phyloP scores from a whole-genome alignment of 495 filamentous ascomycete genomes.

The Annulohypoxylon stygium region DNA sequence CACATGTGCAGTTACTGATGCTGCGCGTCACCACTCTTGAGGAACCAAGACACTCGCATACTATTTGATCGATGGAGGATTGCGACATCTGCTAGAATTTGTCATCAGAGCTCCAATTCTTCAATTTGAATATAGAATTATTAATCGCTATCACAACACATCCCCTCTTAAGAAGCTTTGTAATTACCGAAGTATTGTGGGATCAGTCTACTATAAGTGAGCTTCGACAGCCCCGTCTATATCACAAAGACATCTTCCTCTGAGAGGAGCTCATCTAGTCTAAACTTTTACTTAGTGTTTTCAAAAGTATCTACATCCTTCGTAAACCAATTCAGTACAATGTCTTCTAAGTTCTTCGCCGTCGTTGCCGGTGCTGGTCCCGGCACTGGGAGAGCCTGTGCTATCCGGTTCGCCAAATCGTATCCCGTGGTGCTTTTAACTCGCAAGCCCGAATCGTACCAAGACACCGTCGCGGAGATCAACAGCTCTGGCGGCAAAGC shows the following conservation, averaged over 20 bases:
- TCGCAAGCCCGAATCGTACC: constrained; percentile 75
- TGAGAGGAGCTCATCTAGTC: constrained; percentile 57
- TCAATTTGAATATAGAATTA: constrained; percentile 35
- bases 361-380: constrained; percentile 78
- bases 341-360: constrained; percentile 65
- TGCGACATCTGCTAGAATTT: constrained; percentile 46
- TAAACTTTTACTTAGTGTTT: constrained; percentile 68
- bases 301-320: constrained; percentile 6
- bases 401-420: constrained; percentile 73
- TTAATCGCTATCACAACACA: constrained; percentile 38
- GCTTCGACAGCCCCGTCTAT: constrained; percentile 9
- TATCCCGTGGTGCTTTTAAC: constrained; percentile 85
- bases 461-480: constrained; percentile 79
- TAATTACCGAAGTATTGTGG: background rate
- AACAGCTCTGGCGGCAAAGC: constrained; percentile 76
- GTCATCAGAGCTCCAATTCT: constrained; percentile 37
- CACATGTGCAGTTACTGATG: constrained; percentile 31
- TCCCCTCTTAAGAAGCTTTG: constrained; percentile 10
- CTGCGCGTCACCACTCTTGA: constrained; percentile 34
- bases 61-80: constrained; percentile 38
- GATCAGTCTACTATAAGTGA: constrained; percentile 20
- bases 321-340: constrained; percentile 53
- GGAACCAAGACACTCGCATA: constrained; percentile 19
- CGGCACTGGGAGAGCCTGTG: constrained; percentile 71
- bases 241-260: background rate